Evolutionary conservation across 2,329 filamentous ascomycete species (phyloP), one percentile per base, ranked within the genome.

Genomic region (Sodiomyces alkalinus): DNA sequence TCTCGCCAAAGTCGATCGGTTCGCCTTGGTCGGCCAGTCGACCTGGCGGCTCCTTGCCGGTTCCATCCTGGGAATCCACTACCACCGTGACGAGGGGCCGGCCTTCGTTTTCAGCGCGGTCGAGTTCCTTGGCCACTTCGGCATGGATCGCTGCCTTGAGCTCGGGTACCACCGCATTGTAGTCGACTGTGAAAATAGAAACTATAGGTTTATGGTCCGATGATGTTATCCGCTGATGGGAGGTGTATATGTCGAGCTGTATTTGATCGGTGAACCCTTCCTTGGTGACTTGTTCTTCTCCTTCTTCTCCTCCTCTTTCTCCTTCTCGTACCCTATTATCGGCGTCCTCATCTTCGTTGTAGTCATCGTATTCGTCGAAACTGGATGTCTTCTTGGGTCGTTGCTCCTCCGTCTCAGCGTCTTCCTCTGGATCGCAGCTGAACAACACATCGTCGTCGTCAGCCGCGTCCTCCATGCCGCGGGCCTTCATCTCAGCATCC

Each of bases 191-290:
- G 45, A 96, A 96, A 1, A 86, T 60, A 1, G 85, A 82, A 33
- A 76, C 71, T 2, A 98, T 57, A 0, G 90, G 92, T 48, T 98
- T 98, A 53, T 98, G 90, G 42, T 98, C 90, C 0, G 87, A 96
- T 1, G 87, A 93, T 11, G 81, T 68, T 15, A 98, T 76, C 12
- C 80, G 68, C 49, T 96, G 90, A 44, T 96, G 82, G 1, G 86
- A 87, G 0, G 75, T 73, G 48, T 98, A 98, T 33, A 80, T 52
- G 30, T 74, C 67, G 19, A 73, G 52, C 16, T 51, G 50, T 37
- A 77, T 64, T 31, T 55, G 55, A 37, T 75, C 69, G 3, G 51
- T 40, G 30, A 62, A 67, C 0, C 68, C 69, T 15, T 74, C 69
- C 35, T 68, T 72, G 0, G 70, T 73, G 3, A 62, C 44, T 1